Base-by-base conservation (phyloP, 2,329 filamentous ascomycete species). In the Pseudopithomyces maydicus region DNA sequence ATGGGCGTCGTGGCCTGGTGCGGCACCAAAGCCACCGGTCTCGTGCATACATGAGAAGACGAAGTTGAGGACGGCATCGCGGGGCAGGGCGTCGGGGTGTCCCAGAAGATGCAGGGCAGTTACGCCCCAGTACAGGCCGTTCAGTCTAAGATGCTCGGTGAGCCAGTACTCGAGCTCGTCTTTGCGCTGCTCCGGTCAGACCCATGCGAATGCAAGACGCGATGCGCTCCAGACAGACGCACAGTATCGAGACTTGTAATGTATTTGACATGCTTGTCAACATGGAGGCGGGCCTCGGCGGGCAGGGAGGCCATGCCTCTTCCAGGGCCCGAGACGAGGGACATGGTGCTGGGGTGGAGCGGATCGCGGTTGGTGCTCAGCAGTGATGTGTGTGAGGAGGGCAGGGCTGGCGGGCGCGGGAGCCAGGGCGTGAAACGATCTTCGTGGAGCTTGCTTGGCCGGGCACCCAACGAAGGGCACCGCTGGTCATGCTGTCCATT, bases 111-210 rank as follows among this genome's bases (percentile, higher is more conserved):
- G 90, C 39, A 98, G 84, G 6, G 94, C 90, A 6, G 89, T 95
- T 55, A 99, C 79, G 14, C 95, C 95, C 95, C 95, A 99, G 78
- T 99, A 99, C 46, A 99, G 85, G 43, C 95, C 95, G 74, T 95
- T 97, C 56, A 99, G 85, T 59, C 95, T 92, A 65, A 99, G 84
- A 75, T 99, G 95, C 78, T 99, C 94, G 14, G 95, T 99, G 73
- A 98, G 83, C 90, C 94, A 97, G 81, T 98, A 99, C 77, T 97
- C 92, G 68, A 97, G 88, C 78, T 97, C 91, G 82, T 98, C 92
- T 80, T 90, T 92, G 73, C 90, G 89, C 87, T 90, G 79, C 67
- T 70, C 70, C 61, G 59, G 69, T 81, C 71, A 79, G 78, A 70
- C 56, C 3, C 58, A 48, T 46, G 60, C 54, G 54, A 65, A 64